Percentiles rank a stretch among this genome's conserved stretches.
phyloP scores from a whole-genome alignment of 2,329 filamentous ascomycete species.

The Bipolaris cookei region DNA sequence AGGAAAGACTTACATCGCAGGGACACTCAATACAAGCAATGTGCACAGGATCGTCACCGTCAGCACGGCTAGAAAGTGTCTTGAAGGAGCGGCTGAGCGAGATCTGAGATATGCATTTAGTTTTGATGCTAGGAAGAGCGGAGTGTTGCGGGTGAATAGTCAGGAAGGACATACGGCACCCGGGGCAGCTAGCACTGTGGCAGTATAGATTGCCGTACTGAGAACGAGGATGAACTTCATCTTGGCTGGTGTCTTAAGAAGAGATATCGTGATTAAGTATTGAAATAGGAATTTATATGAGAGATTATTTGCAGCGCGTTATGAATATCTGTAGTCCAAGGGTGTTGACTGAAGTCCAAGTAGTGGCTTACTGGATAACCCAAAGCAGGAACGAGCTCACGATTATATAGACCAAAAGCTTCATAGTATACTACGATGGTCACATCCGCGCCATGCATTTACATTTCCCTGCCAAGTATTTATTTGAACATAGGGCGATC shows the following conservation, averaged over 20 bases:
- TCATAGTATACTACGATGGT: not conserved
- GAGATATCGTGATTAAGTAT: not conserved
- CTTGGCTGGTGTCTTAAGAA: not conserved
- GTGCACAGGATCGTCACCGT: slow-evolving; percentile 1
- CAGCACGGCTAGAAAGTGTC: not conserved
- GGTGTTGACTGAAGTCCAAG: not conserved
- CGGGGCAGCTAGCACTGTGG: slow-evolving; percentile 10
- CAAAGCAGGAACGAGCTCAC: not conserved
- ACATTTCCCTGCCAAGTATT: not conserved
- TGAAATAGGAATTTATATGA: too few relatives aligned
- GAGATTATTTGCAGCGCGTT: too few relatives aligned
- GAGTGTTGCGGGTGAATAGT: not conserved
- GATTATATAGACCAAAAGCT: not conserved
- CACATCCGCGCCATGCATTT: not conserved
- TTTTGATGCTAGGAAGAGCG: not conserved
- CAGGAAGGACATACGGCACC: not conserved
- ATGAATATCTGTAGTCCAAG: too few relatives aligned
- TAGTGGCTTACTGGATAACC: too few relatives aligned
- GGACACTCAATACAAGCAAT: slow-evolving; percentile 13
- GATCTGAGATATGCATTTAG: slow-evolving; percentile 1
- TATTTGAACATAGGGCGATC: not conserved
- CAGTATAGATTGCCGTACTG: slow-evolving; percentile 4
- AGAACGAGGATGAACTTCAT: slow-evolving; percentile 15
- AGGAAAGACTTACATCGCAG: slow-evolving; percentile 2
- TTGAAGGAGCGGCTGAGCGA: slow-evolving; percentile 14